Evolutionary conservation across 176 grass and related monocot genomes (phyloP), one percentile per base, ranked within the genome.

Genomic region (Phragmites australis): DNA sequence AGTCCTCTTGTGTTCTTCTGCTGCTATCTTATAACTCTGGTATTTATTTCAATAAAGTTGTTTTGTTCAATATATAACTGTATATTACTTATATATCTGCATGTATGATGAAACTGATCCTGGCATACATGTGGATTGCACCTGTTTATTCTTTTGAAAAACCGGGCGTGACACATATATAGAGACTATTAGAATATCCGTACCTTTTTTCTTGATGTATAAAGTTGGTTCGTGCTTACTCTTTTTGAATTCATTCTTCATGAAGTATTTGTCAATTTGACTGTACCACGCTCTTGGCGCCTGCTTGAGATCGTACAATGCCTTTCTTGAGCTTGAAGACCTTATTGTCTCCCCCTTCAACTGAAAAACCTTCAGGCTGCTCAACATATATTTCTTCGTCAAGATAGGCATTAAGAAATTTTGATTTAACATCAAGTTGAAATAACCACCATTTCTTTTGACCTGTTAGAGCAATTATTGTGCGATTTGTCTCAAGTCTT

Each of bases 151-250:
- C n/a, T n/a, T n/a, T n/a, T n/a, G n/a, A n/a, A n/a, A n/a, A n/a
- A n/a, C n/a, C n/a, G n/a, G n/a, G n/a, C n/a, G n/a, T n/a, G n/a
- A n/a, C n/a, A n/a, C n/a, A n/a, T n/a, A n/a, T n/a, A n/a, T n/a
- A 46, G 62, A 65, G 25, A 81, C 14, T 10, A 81, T 81, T 5
- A 81, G 23, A 70, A 81, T 70, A 70, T 70, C 1, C 4, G 5
- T 83, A 74, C 69, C 41, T 50, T 22, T 16, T 14, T 48, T 54
- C 71, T 53, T 76, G 7, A 64, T 18, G 42, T 68, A 77, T 21
- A 84, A 40, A 3, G 46, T 84, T 52, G 58, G 71, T 40, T 84
- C 82, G 10, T 58, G 54, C 40, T 37, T 84, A 59, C 82, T 84
- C 25, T 76, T 84, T 23, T 67, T 17, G 51, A 41, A 41, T 41